A percentile compares a stretch with the other conserved stretches of the same genome.
Conservation (phyloP, 768 basidiomycete species). For the Cystofilobasidium macerans region DNA sequence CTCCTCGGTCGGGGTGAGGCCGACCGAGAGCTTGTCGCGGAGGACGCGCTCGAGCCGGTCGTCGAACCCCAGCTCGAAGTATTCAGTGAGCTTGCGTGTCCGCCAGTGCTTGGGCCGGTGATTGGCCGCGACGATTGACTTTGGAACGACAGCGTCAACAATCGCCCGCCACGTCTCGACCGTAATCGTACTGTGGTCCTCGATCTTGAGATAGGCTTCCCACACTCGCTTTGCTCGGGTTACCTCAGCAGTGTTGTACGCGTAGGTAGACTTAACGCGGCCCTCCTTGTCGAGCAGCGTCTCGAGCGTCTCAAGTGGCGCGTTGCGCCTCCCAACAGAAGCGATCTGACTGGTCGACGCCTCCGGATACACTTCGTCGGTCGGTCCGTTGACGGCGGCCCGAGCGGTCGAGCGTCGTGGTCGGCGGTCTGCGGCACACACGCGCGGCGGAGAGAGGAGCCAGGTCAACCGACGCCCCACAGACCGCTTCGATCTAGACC, state of each 20-base stretch:
- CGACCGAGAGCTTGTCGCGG: slow-evolving; percentile 54
- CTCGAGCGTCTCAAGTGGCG: background rate
- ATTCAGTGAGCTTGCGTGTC: slow-evolving; percentile 7
- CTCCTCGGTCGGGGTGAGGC: slow-evolving; percentile 43
- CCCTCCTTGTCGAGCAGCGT: background rate
- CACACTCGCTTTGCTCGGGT: background rate
- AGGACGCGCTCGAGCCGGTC: slow-evolving; percentile 57
- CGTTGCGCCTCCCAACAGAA: background rate
- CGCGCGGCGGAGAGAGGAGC: too few species aligned
- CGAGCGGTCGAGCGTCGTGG: too few species aligned
- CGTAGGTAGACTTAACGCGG: background rate
- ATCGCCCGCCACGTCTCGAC: slow-evolving; percentile 3
- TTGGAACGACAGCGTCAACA: slow-evolving; percentile 12
- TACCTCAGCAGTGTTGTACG: background rate
- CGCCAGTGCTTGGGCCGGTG: background rate
- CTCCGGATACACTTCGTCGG: too few species aligned
- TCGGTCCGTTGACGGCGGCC: too few species aligned
- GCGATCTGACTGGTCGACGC: too few species aligned
- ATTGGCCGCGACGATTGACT: background rate
- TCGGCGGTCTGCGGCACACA: too few species aligned
- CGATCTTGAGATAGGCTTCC: slow-evolving; percentile 3
- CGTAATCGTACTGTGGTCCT: background rate
- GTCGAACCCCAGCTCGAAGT: slow-evolving; percentile 43
- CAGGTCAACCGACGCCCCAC: too few species aligned
- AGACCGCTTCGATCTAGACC: background rate